Base-by-base conservation (phyloP, 2,329 filamentous ascomycete genomes). In the Xylaria sp. region DNA sequence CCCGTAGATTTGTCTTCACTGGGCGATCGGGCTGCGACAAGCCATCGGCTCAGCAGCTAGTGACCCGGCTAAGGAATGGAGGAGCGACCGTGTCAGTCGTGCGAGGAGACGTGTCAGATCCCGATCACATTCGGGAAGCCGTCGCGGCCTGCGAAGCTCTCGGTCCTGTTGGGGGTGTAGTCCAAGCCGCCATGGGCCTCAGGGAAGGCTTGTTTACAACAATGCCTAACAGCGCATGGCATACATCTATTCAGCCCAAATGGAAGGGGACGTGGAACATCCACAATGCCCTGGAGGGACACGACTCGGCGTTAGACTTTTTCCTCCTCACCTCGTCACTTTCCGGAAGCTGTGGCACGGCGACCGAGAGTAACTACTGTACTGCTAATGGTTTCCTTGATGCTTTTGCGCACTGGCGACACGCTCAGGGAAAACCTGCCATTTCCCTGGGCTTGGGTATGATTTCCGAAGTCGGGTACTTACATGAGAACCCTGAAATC, bases 341-440 rank as follows among this genome's bases (percentile, higher is more conserved):
- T 1, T 75, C 76, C 0, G 79, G 77, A 0, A 75, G 71, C 4
- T 64, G 79, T 0, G 81, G 79, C 0, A 76, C 69, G 0, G 71
- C 78, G 0, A 77, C 74, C 0, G 80, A 84, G 54, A 72, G 68
- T 31, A 81, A 81, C 50, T 84, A 84, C 56, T 77, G 75, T n/a
- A 76, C 80, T 0, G 77, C 76, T 1, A 83, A 83, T 64, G 73
- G 69, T 31, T 82, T 78, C 71, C 74, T 81, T 1, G 81, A 65
- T 15, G 46, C 63, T 7, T 65, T 65, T 20, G 55, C 55, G 0
- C 46, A 46, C 12, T 59, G 55, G 63, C 6, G 63, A 4, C 63
- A 34, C 23, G n/a, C 34, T 2, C 63, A 59, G 12, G 63, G 55
- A 12, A 59, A 59, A 48, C 20, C 55, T 1, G 63, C 46, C 4